phyloP scores from a whole-genome alignment of 306 rosid species.

The Dicorynia guianensis region DNA sequence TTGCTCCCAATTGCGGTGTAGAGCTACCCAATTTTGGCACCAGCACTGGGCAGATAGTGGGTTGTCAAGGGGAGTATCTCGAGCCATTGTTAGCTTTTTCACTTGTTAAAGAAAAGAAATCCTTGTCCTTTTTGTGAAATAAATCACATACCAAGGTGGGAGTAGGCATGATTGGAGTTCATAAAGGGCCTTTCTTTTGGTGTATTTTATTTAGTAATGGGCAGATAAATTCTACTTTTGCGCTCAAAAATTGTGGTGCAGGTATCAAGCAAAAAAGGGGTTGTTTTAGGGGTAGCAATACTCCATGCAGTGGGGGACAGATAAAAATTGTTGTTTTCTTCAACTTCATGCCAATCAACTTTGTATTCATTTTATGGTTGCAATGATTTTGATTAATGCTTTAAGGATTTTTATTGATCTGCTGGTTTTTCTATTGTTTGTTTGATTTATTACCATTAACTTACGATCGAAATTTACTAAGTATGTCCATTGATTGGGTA shows the following conservation, averaged over 20 bases:
- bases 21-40: slow-evolving; percentile 89
- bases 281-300: slow-evolving; percentile 82
- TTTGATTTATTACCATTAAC: background rate
- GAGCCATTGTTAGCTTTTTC: slow-evolving; percentile 72
- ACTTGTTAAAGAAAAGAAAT: slow-evolving; percentile 58
- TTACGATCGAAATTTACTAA: too few species aligned
- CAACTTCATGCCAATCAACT: slow-evolving; percentile 32
- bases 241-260: slow-evolving; percentile 78
- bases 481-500: too few species aligned
- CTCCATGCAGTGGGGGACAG: slow-evolving; percentile 68
- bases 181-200: slow-evolving; percentile 84
- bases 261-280: slow-evolving; percentile 83
- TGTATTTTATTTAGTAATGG: slow-evolving; percentile 82
- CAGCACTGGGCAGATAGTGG: slow-evolving; percentile 71
- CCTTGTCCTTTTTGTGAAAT: slow-evolving; percentile 62
- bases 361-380: slow-evolving; percentile 42
- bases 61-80: slow-evolving; percentile 70
- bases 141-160: slow-evolving; percentile 88
- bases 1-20: slow-evolving; percentile 89
- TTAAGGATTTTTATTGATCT: slow-evolving; percentile 23
- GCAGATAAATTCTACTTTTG: slow-evolving; percentile 71
- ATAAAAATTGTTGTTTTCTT: slow-evolving; percentile 31
- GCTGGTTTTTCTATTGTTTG: background rate
- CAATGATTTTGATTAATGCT: slow-evolving; percentile 42
- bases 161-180: slow-evolving; percentile 73